Evolutionary conservation across 768 basidiomycete species (phyloP).

Genomic region (Trametes cubensis): DNA sequence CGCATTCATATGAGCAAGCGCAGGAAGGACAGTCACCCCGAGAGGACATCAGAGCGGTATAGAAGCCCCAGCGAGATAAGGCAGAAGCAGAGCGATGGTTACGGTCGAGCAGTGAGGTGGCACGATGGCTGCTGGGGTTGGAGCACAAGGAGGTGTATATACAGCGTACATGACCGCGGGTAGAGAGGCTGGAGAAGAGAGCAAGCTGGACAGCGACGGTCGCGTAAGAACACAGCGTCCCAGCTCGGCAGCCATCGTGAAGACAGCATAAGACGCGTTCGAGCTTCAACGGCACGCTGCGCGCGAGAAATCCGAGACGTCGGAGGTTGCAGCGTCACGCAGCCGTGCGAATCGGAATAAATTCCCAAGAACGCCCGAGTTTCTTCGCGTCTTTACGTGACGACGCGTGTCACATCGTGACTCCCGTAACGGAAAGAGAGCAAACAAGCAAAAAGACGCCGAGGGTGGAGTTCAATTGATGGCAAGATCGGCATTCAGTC

Average conservation of each 20-base stretch:
- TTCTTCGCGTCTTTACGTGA: not conserved
- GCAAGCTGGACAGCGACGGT: too few species aligned
- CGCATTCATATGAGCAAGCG: constrained; percentile 3
- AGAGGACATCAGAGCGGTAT: not conserved
- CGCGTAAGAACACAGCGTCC: too few species aligned
- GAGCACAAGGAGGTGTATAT: too few species aligned
- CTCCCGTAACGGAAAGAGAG: not conserved
- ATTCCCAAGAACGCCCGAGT: not conserved
- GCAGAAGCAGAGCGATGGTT: not conserved
- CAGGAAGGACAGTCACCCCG: not conserved
- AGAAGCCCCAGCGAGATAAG: constrained; percentile 6
- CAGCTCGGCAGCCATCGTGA: too few species aligned
- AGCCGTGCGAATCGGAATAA: not conserved
- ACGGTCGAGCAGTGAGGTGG: not conserved
- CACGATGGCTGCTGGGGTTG: too few species aligned
- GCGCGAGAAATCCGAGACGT: constrained; percentile 7
- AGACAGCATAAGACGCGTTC: not conserved
- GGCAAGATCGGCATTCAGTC: constrained; percentile 19
- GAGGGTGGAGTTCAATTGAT: constrained; percentile 5
- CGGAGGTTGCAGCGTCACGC: constrained; percentile 1
- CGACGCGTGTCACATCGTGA: not conserved
- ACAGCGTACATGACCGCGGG: too few species aligned
- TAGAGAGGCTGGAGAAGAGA: too few species aligned
- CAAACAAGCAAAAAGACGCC: constrained; percentile 18
- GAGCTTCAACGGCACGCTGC: not conserved